Conservation (phyloP, 2,329 filamentous ascomycete genomes). For the Aspergillus costaricaensis region DNA sequence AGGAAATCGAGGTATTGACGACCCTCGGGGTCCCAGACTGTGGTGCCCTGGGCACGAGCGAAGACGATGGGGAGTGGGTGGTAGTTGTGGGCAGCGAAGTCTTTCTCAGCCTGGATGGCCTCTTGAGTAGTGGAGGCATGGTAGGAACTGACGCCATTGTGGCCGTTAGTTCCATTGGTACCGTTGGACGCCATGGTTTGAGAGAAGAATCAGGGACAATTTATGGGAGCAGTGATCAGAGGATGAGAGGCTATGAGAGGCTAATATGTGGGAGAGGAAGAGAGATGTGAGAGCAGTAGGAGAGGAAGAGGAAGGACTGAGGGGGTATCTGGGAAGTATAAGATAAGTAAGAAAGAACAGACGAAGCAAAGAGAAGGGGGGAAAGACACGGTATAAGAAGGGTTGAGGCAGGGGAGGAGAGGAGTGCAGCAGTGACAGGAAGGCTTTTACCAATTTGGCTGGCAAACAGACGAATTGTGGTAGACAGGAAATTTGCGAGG, state of each 20-base stretch:
- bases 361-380: background rate
- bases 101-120: constrained; percentile 78
- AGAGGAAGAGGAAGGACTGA: background rate
- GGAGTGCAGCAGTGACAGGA: background rate
- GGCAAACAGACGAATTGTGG: constrained; percentile 4
- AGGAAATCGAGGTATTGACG: constrained; percentile 96
- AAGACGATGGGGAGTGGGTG: constrained; percentile 96
- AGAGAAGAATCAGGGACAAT: constrained; percentile 14
- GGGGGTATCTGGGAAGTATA: constrained; percentile 3
- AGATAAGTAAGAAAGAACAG: background rate
- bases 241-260: background rate
- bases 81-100: constrained; percentile 97
- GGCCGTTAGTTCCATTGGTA: constrained; percentile 11
- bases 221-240: background rate
- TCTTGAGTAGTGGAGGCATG: constrained; percentile 77
- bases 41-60: constrained; percentile 76
- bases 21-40: constrained; percentile 96
- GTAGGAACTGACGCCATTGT: constrained; percentile 52
- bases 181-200: constrained; percentile 26
- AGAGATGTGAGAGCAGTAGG: background rate
- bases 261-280: background rate
- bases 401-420: constrained; percentile 17
- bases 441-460: background rate
- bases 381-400: constrained; percentile 9
- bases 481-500: background rate